A percentile compares a stretch with the other conserved stretches of the same genome.
phyloP scores from a whole-genome alignment of 805 yeast species.

The Starmera pachycereana region DNA sequence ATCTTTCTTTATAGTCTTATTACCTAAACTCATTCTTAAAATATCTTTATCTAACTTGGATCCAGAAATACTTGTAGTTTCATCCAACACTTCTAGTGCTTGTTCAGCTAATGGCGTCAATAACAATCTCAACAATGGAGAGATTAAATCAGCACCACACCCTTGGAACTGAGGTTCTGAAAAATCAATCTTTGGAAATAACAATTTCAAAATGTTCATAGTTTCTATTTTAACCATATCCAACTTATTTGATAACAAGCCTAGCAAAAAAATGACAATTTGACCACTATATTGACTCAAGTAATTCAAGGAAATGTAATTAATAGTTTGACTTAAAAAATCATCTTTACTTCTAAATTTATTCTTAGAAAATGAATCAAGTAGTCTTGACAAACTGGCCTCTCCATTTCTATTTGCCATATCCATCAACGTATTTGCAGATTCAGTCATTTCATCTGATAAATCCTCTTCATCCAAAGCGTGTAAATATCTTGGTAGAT shows the following conservation, averaged over 20 bases:
- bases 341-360: conserved; percentile 87
- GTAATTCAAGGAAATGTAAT: conserved; percentile 54
- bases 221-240: conserved; percentile 78
- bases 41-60: conserved; percentile 87
- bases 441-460: conserved; percentile 35
- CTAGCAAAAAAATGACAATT: conserved; percentile 63
- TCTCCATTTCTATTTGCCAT: conserved; percentile 52
- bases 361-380: conserved; percentile 65
- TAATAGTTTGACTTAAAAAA: conserved; percentile 70
- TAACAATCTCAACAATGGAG: conserved; percentile 73
- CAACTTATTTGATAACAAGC: conserved; percentile 66
- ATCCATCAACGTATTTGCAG: conserved; percentile 46
- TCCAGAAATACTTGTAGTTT: conserved; percentile 76
- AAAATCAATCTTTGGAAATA: conserved; percentile 72
- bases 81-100: conserved; percentile 85
- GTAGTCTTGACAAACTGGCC: conserved; percentile 54
- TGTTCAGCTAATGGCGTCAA: conserved; percentile 82
- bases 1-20: conserved; percentile 63
- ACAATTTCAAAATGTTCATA: conserved; percentile 59
- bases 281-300: conserved; percentile 71
- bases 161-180: conserved; percentile 72
- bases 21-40: conserved; percentile 84
- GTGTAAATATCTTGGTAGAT: conserved; percentile 76
- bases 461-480: conserved; percentile 55
- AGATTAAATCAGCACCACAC: conserved; percentile 89